Base-by-base conservation (phyloP, 345 rosid genomes). In the Kandelia obovata region DNA sequence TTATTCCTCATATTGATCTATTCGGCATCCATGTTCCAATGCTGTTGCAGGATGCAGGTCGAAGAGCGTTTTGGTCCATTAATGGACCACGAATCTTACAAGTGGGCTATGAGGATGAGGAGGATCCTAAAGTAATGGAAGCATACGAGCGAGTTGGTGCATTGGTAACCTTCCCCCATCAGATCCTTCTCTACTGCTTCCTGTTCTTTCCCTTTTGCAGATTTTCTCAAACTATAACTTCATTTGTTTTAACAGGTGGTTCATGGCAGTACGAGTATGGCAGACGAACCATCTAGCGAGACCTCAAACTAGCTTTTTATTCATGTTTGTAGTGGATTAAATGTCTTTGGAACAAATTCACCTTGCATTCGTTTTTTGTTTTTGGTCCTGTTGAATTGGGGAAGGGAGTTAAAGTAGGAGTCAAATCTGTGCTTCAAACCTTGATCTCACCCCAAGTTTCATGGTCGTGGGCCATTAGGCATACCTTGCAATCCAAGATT, bases 131-230 rank as follows among this genome's bases (percentile, higher is more conserved):
- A 88, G 98, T 85, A 60, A 89, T 94, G 91, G 90, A 87, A 84
- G 97, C 98, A 7, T 94, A 82, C 15, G 97, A 94, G 74, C 89
- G 74, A 82, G 85, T 85, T 32, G 96, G 97, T 73, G 83, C 97
- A 49, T 72, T 89, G 96, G 97, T 89, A 86, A 1, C 79, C 55
- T n/a, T 61, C 61, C 23, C 39, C 37, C 52, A n/a, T 43, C 27
- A 15, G 2, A 19, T 59, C 52, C 31, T 17, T 49, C 1, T 52
- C 7, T 15, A 32, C 28, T 6, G 21, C n/a, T 9, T 15, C 64
- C 31, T 32, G 15, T 31, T 4, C 28, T 69, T 34, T 4, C 1
- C 17, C 11, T 34, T 64, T n/a, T 27, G 1, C 5, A 23, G 10
- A 32, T 20, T 39, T 58, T 65, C 10, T 67, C 56, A 19, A 68